These are phyloP conservation scores for Daldinia grandis DNA, from an alignment of 495 filamentous ascomycete species.

Conservation along the genomic window DNA sequence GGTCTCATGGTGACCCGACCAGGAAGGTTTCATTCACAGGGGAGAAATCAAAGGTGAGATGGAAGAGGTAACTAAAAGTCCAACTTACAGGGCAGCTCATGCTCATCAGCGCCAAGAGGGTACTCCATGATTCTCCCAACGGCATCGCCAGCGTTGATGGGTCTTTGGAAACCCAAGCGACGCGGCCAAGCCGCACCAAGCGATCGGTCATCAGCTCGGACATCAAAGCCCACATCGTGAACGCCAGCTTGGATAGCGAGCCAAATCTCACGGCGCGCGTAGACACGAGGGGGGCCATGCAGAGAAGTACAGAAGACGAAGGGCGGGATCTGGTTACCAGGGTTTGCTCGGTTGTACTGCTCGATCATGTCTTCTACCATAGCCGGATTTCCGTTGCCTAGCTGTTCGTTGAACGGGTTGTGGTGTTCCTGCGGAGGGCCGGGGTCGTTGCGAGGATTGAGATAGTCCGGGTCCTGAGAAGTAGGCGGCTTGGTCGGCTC, in stretches of 20 bases:
- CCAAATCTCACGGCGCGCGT: background rate
- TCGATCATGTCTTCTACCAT: background rate
- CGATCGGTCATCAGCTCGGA: background rate
- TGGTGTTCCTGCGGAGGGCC: too few species aligned
- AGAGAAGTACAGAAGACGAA: background rate
- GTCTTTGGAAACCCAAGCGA: background rate
- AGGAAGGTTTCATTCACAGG: background rate
- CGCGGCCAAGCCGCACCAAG: background rate
- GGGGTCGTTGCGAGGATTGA: too few species aligned
- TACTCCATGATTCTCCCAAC: background rate
- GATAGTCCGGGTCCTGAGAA: too few species aligned
- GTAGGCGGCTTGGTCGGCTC: background rate
- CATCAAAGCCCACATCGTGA: background rate
- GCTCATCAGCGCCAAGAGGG: background rate
- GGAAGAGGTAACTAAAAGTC: background rate
- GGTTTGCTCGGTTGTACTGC: background rate
- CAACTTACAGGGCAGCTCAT: background rate
- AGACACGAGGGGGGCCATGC: background rate
- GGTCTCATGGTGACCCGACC: background rate
- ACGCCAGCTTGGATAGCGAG: background rate
- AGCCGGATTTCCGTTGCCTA: background rate
- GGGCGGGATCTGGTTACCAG: background rate
- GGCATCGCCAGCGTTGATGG: background rate
- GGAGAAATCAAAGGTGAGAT: background rate
- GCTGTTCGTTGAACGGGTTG: background rate